Evolutionary conservation across 768 basidiomycete genomes (phyloP), one percentile per base, ranked within the genome.

Genomic region (Termitomyces eurrhizus): DNA sequence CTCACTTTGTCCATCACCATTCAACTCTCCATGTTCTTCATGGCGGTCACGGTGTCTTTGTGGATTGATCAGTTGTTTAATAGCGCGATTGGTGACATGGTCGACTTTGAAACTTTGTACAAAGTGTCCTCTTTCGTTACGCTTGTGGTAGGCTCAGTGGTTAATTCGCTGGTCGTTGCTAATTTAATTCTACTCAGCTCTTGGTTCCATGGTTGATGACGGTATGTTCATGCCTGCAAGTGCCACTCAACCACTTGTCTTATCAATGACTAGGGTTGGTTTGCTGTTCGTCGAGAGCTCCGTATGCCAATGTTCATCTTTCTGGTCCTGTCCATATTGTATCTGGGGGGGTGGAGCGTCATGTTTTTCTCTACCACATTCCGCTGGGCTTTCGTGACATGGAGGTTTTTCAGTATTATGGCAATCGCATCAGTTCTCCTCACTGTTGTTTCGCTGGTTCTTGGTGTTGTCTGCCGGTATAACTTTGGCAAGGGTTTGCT

Each of bases 21-120:
- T 52, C 91, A 92, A 67, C 74, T 93, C n/a, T 83, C 85, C 26
- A 62, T 90, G 49, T 93, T 92, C 78, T 93, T 92, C 75, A 84
- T 92, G 72, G 77, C 82, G 35, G 78, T 81, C 48, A 82, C 89
- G 3, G 84, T 88, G 29, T 84, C 82, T 12, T 77, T 92, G 35
- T 92, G 90, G 90, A 72, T 92, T 57, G 91, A 93, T 68, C 88
- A 88, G 64, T 75, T 92, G 51, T 83, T 80, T 70, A 86, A 87
- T 67, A 86, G 87, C 37, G 74, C 79, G 41, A 85, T 89, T 46
- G 87, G 82, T 18, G 79, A 78, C 46, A 70, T 85, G 39, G 82
- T 80, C 26, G 68, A 69, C 29, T 77, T 77, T 44, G 70, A 74
- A 35, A 73, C 57, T 7, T 59, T 84, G 29, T 92, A 89, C 75